Evolutionary conservation across 768 basidiomycete species (phyloP), one percentile per base, ranked within the genome.

Genomic region (Pleurotus citrinopileatus): DNA sequence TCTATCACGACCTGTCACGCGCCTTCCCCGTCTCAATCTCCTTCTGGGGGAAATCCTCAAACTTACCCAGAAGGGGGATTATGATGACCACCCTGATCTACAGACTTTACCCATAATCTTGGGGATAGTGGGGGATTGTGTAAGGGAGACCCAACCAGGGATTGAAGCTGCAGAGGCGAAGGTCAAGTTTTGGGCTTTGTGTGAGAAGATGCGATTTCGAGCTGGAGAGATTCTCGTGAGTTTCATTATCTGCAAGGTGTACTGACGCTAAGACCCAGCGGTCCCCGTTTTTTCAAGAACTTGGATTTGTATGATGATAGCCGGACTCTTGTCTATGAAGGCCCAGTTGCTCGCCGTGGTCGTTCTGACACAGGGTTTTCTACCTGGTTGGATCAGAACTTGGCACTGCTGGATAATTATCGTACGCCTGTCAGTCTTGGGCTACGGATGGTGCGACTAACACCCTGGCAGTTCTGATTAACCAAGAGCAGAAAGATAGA

Each of bases 91-190:
- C 64, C 86, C 87, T 0, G 94, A 96, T 67, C 63, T 81, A 40
- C 89, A 94, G 56, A 82, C 79, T 3, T 74, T 95, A 5, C 91
- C 91, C 1, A 74, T 91, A 3, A 81, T 90, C 15, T 62, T 90
- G 22, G 76, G 76, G 8, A 79, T 94, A 2, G 61, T 95, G 52
- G 81, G 76, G 26, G 81, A 85, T 42, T 86, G 84, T 57, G 77
- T 96, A 56, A 92, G 89, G 74, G 86, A 86, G 58, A 91, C 91
- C 0, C 87, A 95, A 62, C 92, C 92, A 1, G 94, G 94, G 3
- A 94, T 96, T 55, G 89, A 84, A 56, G 89, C 86, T n/a, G 91
- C 94, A 1, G 93, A 95, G 64, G 80, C 83, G 57, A 93, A 93
- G 65, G 93, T 94, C 59, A 93, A 92, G 63, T 86, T 92, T 56